Evolutionary conservation across 2,329 filamentous ascomycete genomes (phyloP).

Genomic region (Cordyceps cicadae): DNA sequence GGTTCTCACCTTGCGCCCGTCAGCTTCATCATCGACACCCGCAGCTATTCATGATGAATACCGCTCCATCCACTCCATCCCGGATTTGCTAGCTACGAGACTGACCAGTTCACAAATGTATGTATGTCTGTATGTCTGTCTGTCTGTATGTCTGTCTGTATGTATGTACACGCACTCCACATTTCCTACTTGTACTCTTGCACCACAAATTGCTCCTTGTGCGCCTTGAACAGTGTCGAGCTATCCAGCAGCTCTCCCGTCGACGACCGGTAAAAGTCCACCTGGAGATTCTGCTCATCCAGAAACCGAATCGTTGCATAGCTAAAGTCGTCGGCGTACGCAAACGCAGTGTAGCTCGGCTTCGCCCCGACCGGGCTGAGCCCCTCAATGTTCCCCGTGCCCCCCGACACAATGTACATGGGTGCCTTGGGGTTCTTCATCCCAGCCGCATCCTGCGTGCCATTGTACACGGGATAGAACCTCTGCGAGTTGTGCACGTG

Average conservation of each 20-base stretch:
- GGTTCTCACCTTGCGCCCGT: no score
- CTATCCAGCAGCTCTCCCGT: slow-evolving; percentile 41
- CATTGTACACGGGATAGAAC: slow-evolving; percentile 34
- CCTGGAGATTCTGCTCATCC: slow-evolving; percentile 35
- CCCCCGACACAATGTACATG: slow-evolving; percentile 39
- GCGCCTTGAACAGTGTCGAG: slow-evolving; percentile 40
- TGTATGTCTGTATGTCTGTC: no score
- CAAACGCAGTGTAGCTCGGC: neutral
- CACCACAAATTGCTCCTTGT: slow-evolving; percentile 35
- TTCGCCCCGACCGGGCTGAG: slow-evolving; percentile 26
- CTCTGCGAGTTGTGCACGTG: slow-evolving; percentile 53
- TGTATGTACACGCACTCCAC: no score
- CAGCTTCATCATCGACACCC: neutral
- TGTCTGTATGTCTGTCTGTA: no score
- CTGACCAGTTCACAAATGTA: no score
- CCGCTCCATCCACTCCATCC: no score
- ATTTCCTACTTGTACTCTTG: neutral
- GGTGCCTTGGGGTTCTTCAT: slow-evolving; percentile 26
- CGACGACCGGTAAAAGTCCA: slow-evolving; percentile 42
- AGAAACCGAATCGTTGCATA: slow-evolving; percentile 41
- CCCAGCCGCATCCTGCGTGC: slow-evolving; percentile 27
- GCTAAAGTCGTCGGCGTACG: slow-evolving; percentile 37
- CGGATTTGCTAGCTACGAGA: neutral
- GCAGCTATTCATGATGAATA: neutral
- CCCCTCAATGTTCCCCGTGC: slow-evolving; percentile 46